phyloP scores from a whole-genome alignment of 2,329 filamentous ascomycete genomes.

The Ophiostoma pallidulum region DNA sequence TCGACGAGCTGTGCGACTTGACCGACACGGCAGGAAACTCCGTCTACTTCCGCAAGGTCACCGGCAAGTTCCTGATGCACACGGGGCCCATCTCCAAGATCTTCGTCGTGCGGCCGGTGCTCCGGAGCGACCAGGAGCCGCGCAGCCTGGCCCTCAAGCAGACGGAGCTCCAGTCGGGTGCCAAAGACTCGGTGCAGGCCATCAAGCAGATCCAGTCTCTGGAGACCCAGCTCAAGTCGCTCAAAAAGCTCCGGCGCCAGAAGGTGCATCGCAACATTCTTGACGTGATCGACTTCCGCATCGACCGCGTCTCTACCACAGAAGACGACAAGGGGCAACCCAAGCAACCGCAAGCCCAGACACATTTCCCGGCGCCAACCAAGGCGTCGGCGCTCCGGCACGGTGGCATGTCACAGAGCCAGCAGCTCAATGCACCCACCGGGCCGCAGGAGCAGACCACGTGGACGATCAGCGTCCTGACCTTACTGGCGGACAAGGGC shows the following conservation, averaged over 20 bases:
- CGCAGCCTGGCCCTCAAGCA: conserved; percentile 68
- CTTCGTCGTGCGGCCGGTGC: conserved; percentile 62
- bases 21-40: conserved; percentile 54
- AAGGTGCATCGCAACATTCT: conserved; percentile 74
- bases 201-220: conserved; percentile 69
- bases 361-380: not conserved
- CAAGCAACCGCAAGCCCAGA: not conserved
- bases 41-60: conserved; percentile 60
- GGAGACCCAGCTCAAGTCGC: conserved; percentile 64
- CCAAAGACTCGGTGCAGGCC: conserved; percentile 51
- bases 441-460: conserved; percentile 27
- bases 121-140: conserved; percentile 43
- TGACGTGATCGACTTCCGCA: conserved; percentile 73
- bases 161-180: conserved; percentile 47
- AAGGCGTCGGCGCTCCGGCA: not conserved
- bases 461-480: conserved; percentile 70
- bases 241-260: conserved; percentile 65
- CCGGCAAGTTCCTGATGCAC: conserved; percentile 57
- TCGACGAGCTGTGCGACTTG: conserved; percentile 58
- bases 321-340: not conserved
- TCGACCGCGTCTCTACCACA: conserved; percentile 37
- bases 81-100: conserved; percentile 57
- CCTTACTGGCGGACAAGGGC: conserved; percentile 70
- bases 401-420: not conserved
- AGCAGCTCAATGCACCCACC: not conserved